These are phyloP conservation scores for Bacidia rubella DNA, from an alignment of 495 filamentous ascomycete species.

Conservation along the genomic window DNA sequence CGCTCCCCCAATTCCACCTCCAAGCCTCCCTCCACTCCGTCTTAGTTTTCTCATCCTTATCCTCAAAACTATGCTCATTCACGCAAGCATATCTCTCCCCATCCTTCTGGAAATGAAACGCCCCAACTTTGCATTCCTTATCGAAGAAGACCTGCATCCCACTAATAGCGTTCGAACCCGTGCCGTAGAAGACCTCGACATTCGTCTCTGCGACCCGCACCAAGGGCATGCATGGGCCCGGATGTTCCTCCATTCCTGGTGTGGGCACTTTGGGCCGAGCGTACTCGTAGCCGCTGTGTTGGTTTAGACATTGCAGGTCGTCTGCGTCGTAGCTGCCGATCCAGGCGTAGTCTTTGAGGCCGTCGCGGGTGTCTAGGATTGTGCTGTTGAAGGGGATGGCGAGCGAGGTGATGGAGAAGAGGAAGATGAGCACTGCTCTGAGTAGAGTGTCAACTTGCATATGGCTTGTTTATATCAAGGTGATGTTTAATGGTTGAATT, in stretches of 20 bases:
- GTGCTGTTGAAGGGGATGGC: too few species aligned
- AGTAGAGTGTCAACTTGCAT: too few species aligned
- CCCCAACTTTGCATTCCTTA: neutral
- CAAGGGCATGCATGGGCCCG: neutral
- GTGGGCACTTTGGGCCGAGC: neutral
- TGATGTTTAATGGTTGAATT: too few species aligned
- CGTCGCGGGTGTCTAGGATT: too few species aligned
- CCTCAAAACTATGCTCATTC: neutral
- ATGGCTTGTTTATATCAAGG: too few species aligned
- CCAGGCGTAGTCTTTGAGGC: neutral
- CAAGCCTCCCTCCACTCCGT: neutral
- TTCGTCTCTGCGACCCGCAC: neutral
- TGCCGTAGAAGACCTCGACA: neutral
- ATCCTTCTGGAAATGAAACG: neutral
- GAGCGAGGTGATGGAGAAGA: too few species aligned
- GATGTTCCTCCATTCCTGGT: neutral
- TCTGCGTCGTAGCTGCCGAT: neutral
- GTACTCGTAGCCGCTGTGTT: neutral
- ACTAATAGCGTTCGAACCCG: neutral
- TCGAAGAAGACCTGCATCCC: neutral
- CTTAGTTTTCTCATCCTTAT: neutral
- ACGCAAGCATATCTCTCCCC: neutral
- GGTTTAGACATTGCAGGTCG: neutral
- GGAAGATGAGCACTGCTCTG: too few species aligned
- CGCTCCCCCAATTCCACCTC: neutral